phyloP scores from a whole-genome alignment of 2,329 filamentous ascomycete species.

The Aphanoascus verrucosus region DNA sequence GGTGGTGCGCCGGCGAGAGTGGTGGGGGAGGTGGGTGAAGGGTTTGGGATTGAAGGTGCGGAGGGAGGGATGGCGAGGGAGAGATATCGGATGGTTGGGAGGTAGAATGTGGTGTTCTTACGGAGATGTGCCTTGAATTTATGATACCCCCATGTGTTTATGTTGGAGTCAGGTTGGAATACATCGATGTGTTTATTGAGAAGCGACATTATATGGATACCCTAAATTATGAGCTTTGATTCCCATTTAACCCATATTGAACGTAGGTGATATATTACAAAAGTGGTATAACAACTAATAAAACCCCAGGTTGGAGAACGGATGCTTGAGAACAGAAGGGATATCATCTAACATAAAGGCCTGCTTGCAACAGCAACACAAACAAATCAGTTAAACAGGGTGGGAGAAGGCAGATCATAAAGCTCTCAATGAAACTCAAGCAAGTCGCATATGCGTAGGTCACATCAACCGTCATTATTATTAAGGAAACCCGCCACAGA shows the following conservation, averaged over 20 bases:
- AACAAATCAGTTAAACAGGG: conserved; percentile 19
- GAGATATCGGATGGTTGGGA: conserved; percentile 32
- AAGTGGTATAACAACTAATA: conserved; percentile 5
- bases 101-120: background rate
- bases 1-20: conserved; percentile 69
- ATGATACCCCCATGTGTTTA: conserved; percentile 4
- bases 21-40: conserved; percentile 58
- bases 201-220: background rate
- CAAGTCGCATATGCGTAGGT: conserved; percentile 24
- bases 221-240: background rate
- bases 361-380: conserved; percentile 13
- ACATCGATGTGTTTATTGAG: background rate
- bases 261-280: conserved; percentile 15
- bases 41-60: conserved; percentile 38
- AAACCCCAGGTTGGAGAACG: conserved; percentile 4
- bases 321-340: conserved; percentile 29
- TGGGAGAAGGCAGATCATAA: conserved; percentile 18
- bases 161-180: background rate
- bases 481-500: conserved; percentile 20
- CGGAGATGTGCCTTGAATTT: background rate
- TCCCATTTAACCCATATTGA: background rate
- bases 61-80: conserved; percentile 37
- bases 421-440: conserved; percentile 20
- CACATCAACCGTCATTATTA: conserved; percentile 36
- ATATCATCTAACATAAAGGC: conserved; percentile 28